These are phyloP conservation scores for Kazachstania africana DNA, from an alignment of 805 yeast species.

Conservation along the genomic window DNA sequence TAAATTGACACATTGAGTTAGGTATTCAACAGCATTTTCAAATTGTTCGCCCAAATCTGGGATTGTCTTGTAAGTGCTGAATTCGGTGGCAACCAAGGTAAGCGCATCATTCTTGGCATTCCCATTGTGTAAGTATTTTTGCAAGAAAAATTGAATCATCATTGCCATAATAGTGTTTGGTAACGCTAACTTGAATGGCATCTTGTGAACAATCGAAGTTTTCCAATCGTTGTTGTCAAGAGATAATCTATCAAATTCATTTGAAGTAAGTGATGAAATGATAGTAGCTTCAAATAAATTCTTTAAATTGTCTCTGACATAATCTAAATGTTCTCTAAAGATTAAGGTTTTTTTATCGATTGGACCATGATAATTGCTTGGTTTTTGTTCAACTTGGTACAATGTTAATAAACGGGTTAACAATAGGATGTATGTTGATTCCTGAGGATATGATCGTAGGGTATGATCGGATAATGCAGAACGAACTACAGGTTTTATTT, in stretches of 20 bases:
- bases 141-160: conserved; percentile 27
- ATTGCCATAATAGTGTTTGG: conserved; percentile 51
- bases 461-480: conserved; percentile 27
- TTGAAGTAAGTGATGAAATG: conserved; percentile 41
- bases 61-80: conserved; percentile 19
- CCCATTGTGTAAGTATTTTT: conserved; percentile 26
- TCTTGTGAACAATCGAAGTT: conserved; percentile 34
- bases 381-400: conserved; percentile 37
- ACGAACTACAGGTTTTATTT: conserved; percentile 22
- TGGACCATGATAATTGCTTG: conserved; percentile 54
- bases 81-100: conserved; percentile 18
- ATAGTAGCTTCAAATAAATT: conserved; percentile 43
- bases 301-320: conserved; percentile 37
- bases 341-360: conserved; percentile 54
- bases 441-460: conserved; percentile 31
- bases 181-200: conserved; percentile 49
- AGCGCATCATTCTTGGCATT: conserved; percentile 24
- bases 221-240: conserved; percentile 44
- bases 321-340: conserved; percentile 53
- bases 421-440: conserved; percentile 28
- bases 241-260: conserved; percentile 44
- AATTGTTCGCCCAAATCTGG: conserved; percentile 23
- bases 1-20: conserved; percentile 12
- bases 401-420: conserved; percentile 40
- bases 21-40: conserved; percentile 10